phyloP scores from a whole-genome alignment of 352 stramenopile species.

The Thalassiosira hispida region DNA sequence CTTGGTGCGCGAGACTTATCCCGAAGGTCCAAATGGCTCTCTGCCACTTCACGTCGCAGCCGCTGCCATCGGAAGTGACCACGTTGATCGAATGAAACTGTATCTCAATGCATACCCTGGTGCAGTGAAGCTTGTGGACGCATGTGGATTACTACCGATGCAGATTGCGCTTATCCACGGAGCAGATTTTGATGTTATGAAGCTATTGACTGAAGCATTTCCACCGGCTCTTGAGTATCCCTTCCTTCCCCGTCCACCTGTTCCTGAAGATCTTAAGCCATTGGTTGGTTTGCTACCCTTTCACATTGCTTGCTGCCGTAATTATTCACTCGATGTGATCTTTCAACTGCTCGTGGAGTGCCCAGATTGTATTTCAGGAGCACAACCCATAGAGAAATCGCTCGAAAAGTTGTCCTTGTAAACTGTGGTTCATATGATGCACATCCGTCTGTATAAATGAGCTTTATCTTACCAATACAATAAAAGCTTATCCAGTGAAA shows the following conservation, averaged over 20 bases:
- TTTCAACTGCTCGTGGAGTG: slow-evolving; percentile 1
- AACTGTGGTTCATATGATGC: not conserved
- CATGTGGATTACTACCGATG: slow-evolving; percentile 21
- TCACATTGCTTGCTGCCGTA: slow-evolving; percentile 25
- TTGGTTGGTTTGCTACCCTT: slow-evolving; percentile 35
- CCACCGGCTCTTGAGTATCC: slow-evolving; percentile 7
- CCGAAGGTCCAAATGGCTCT: slow-evolving; percentile 14
- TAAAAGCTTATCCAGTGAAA: slow-evolving; percentile 1
- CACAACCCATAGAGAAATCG: not conserved
- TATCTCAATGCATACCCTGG: slow-evolving; percentile 24
- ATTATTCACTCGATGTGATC: slow-evolving; percentile 29
- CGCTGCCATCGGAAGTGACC: slow-evolving; percentile 12
- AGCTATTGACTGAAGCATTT: slow-evolving; percentile 15
- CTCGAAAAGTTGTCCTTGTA: not conserved
- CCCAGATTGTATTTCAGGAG: not conserved
- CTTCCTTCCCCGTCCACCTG: slow-evolving; percentile 9
- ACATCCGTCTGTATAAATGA: not conserved
- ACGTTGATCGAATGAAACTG: slow-evolving; percentile 12
- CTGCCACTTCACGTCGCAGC: slow-evolving; percentile 24
- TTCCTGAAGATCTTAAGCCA: not conserved
- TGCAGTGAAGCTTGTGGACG: slow-evolving; percentile 17
- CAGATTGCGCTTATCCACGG: slow-evolving; percentile 22
- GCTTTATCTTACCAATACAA: not conserved
- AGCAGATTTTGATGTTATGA: slow-evolving; percentile 19
- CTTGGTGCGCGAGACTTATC: slow-evolving; percentile 21